Percentiles rank a stretch among this genome's conserved stretches.
phyloP scores from a whole-genome alignment of 2,329 filamentous ascomycete genomes.

The Cladophialophora exuberans region DNA sequence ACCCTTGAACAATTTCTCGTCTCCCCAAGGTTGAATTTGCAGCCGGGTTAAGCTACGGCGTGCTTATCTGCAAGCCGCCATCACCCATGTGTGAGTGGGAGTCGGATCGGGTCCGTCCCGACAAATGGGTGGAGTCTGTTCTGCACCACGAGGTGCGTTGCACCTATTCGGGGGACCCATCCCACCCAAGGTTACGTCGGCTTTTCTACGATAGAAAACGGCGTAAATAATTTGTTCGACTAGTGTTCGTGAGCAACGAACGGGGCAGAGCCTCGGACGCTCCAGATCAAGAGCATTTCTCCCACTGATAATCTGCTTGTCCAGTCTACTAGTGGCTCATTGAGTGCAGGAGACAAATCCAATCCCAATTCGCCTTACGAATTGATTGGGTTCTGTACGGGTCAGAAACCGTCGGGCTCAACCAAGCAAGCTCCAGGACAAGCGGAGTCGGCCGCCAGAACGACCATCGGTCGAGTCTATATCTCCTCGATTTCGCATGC shows the following conservation, averaged over 20 bases:
- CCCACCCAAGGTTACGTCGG: too few relatives aligned
- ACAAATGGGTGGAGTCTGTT: neutral
- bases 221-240: too few relatives aligned
- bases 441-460: neutral
- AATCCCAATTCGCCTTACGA: neutral
- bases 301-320: too few relatives aligned
- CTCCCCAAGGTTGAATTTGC: neutral
- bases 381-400: neutral
- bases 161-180: too few relatives aligned
- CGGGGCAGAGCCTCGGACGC: too few relatives aligned
- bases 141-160: too few relatives aligned
- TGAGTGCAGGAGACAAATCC: neutral
- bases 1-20: neutral
- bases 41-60: neutral
- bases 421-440: neutral
- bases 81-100: neutral
- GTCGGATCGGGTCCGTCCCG: slow-evolving; percentile 12
- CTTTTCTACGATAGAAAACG: too few relatives aligned
- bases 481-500: neutral
- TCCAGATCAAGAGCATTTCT: too few relatives aligned
- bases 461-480: neutral
- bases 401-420: neutral
- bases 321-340: too few relatives aligned
- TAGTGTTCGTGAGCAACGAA: too few relatives aligned
- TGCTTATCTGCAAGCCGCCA: neutral